These are phyloP conservation scores for Poa annua DNA, from an alignment of 176 grass and related monocot species.

Conservation along the genomic window DNA sequence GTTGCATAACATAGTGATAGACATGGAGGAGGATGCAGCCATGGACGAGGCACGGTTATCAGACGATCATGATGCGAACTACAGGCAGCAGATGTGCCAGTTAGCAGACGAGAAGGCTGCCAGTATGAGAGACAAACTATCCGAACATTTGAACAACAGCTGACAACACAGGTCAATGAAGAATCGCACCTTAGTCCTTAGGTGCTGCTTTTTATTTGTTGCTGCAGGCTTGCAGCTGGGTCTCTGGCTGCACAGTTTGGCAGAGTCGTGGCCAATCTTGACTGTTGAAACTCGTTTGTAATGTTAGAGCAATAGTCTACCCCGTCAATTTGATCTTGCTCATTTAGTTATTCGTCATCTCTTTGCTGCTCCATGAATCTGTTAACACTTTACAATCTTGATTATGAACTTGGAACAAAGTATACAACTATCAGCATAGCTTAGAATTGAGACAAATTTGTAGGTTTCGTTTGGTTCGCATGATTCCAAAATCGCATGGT, in stretches of 20 bases:
- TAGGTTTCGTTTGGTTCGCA: neutral
- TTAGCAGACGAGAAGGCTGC: slow-evolving; percentile 64
- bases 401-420: neutral
- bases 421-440: neutral
- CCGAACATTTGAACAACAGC: slow-evolving; percentile 47
- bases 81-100: slow-evolving; percentile 72
- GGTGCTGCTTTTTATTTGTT: slow-evolving; percentile 29
- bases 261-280: slow-evolving; percentile 18
- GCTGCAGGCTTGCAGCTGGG: slow-evolving; percentile 36
- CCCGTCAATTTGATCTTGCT: slow-evolving; percentile 16
- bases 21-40: slow-evolving; percentile 59
- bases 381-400: neutral
- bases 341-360: neutral
- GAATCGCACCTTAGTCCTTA: neutral
- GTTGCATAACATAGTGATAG: slow-evolving; percentile 83
- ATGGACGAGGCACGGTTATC: slow-evolving; percentile 26
- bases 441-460: neutral
- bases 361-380: slow-evolving; percentile 19
- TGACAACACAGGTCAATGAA: slow-evolving; percentile 31
- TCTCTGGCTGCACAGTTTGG: slow-evolving; percentile 44
- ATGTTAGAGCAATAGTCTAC: slow-evolving; percentile 17
- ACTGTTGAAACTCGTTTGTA: slow-evolving; percentile 36
- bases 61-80: slow-evolving; percentile 59
- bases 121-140: slow-evolving; percentile 57
- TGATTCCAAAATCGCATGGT: neutral